phyloP scores from a whole-genome alignment of 1,139 yeast genomes.

The Debaryomyces sp. region DNA sequence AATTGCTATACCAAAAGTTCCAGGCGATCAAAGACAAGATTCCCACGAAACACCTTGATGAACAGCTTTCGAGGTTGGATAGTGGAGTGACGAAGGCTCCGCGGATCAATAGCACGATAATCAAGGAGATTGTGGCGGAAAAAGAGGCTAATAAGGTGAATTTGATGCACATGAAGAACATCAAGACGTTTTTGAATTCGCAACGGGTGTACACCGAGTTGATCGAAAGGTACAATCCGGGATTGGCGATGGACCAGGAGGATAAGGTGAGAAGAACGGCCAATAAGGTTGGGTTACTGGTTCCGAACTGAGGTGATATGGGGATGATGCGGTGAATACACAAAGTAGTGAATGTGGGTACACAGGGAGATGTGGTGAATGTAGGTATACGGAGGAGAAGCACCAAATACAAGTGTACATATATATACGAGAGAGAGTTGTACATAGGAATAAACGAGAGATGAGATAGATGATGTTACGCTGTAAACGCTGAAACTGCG shows the following conservation, averaged over 20 bases:
- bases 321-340: too few species aligned
- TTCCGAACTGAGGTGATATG: slow-evolving; percentile 22
- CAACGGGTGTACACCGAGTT: slow-evolving; percentile 81
- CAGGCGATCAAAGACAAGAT: slow-evolving; percentile 47
- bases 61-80: slow-evolving; percentile 30
- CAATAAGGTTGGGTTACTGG: slow-evolving; percentile 72
- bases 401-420: too few species aligned
- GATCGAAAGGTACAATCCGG: slow-evolving; percentile 85
- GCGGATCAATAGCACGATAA: slow-evolving; percentile 21
- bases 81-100: slow-evolving; percentile 22
- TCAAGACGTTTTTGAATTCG: slow-evolving; percentile 59
- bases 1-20: slow-evolving; percentile 56
- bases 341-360: too few species aligned
- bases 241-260: slow-evolving; percentile 71
- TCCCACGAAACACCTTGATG: slow-evolving; percentile 36
- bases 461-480: neutral
- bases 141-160: slow-evolving; percentile 15
- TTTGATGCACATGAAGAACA: slow-evolving; percentile 47
- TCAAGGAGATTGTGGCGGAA: slow-evolving; percentile 28
- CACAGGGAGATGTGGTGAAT: neutral
- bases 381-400: too few species aligned
- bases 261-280: slow-evolving; percentile 84
- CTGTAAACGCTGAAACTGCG: too few species aligned
- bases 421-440: neutral
- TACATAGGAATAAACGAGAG: neutral